A percentile compares a stretch with the other conserved stretches of the same genome.
Conservation (phyloP, 2,329 filamentous ascomycete genomes). For the Cordyceps javanica region DNA sequence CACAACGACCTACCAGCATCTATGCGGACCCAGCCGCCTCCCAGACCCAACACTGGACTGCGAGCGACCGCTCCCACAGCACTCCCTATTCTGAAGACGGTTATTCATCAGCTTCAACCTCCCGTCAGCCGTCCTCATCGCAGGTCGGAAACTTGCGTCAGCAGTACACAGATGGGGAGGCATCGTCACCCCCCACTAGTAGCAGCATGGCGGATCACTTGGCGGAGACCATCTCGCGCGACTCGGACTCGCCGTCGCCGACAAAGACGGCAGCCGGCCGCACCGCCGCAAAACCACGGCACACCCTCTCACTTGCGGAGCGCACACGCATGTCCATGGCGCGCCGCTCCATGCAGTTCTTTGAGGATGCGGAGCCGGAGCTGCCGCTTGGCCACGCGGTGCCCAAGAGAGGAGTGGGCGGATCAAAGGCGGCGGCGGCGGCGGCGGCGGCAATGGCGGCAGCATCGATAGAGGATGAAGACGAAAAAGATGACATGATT, state of each 20-base stretch:
- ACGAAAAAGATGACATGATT: slow-evolving; percentile 26
- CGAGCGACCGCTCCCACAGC: not conserved
- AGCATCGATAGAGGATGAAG: slow-evolving; percentile 18
- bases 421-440: slow-evolving; percentile 11
- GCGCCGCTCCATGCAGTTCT: slow-evolving; percentile 39
- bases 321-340: slow-evolving; percentile 79
- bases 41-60: not conserved
- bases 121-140: not conserved
- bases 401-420: too few species aligned
- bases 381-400: too few species aligned
- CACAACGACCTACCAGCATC: not conserved
- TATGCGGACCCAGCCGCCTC: slow-evolving; percentile 9
- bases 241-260: slow-evolving; percentile 48
- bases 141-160: not conserved
- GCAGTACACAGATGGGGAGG: slow-evolving; percentile 2
- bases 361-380: slow-evolving; percentile 26
- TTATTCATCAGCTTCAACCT: not conserved
- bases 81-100: slow-evolving; percentile 3
- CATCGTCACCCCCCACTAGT: not conserved
- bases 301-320: slow-evolving; percentile 62
- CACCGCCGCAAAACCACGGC: slow-evolving; percentile 35
- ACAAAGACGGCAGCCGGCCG: slow-evolving; percentile 34
- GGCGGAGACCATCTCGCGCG: not conserved
- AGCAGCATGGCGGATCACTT: not conserved
- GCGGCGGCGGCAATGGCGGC: not conserved